These are phyloP conservation scores for Thinopyrum elongatum DNA, from an alignment of 176 grass and related monocot species.

Conservation along the genomic window DNA sequence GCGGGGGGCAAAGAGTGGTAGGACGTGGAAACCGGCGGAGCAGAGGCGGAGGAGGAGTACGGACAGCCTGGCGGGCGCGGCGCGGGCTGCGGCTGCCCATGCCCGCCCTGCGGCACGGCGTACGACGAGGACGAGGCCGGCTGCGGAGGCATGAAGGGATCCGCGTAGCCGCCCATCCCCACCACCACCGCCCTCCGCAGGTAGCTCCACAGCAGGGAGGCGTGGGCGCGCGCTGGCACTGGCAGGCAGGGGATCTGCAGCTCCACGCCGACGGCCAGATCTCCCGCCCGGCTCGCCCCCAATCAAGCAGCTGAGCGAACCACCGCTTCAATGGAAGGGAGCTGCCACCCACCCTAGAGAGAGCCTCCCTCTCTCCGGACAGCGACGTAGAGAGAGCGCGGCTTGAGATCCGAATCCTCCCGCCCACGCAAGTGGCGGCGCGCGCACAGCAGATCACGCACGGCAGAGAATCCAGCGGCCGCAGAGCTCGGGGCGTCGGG, in stretches of 20 bases:
- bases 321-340: constrained; percentile 12
- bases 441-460: constrained; percentile 35
- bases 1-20: constrained; percentile 37
- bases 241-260: constrained; percentile 43
- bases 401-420: constrained; percentile 40
- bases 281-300: constrained; percentile 14
- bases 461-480: constrained; percentile 9
- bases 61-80: constrained; percentile 46
- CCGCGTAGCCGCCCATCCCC: constrained; percentile 23
- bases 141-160: constrained; percentile 42
- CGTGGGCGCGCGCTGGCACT: neutral
- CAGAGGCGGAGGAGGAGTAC: constrained; percentile 45
- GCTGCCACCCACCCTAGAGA: constrained; percentile 8
- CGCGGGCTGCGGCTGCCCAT: constrained; percentile 28
- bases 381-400: constrained; percentile 2
- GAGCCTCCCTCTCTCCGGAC: neutral
- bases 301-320: constrained; percentile 14
- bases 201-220: constrained; percentile 24
- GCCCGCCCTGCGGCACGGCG: constrained; percentile 36
- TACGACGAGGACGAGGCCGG: constrained; percentile 9
- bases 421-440: constrained; percentile 28
- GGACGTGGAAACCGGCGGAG: constrained; percentile 41
- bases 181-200: constrained; percentile 7
- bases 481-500: neutral
- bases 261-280: constrained; percentile 48